These are phyloP conservation scores for Aspergillus latus DNA, from an alignment of 2,329 filamentous ascomycete genomes.

Conservation along the genomic window DNA sequence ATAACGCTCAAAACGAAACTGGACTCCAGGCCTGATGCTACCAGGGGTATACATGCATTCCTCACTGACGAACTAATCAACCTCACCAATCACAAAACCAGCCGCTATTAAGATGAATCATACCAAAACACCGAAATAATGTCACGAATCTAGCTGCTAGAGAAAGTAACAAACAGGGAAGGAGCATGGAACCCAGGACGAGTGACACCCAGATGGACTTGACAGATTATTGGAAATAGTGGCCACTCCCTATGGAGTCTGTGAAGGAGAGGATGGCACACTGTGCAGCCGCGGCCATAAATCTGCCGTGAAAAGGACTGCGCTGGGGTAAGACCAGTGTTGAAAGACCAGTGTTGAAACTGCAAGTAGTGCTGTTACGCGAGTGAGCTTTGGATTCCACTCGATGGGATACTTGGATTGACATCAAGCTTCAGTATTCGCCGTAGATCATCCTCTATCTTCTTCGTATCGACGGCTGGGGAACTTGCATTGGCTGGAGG, in stretches of 20 bases:
- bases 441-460: slow-evolving; percentile 51
- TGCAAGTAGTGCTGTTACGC: slow-evolving; percentile 23
- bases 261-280: not conserved
- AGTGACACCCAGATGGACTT: not conserved
- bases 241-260: not conserved
- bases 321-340: not conserved
- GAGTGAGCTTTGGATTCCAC: slow-evolving; percentile 36
- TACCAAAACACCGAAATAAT: slow-evolving; percentile 18
- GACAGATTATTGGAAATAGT: slow-evolving; percentile 3
- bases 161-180: slow-evolving; percentile 7
- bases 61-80: slow-evolving; percentile 17
- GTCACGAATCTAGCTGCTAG: slow-evolving; percentile 10
- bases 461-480: slow-evolving; percentile 40
- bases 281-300: slow-evolving; percentile 1
- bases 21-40: slow-evolving; percentile 30
- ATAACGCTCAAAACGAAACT: slow-evolving; percentile 19
- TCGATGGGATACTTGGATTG: slow-evolving; percentile 28
- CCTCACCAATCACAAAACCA: slow-evolving; percentile 19
- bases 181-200: slow-evolving; percentile 1
- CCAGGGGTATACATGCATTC: slow-evolving; percentile 20
- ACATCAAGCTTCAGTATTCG: slow-evolving; percentile 48
- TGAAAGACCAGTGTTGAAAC: not conserved
- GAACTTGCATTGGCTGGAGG: slow-evolving; percentile 26
- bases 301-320: not conserved
- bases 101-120: slow-evolving; percentile 18